These are phyloP conservation scores for Emiliania huxleyi DNA, from an alignment of 78 protist species.

Conservation along the genomic window DNA sequence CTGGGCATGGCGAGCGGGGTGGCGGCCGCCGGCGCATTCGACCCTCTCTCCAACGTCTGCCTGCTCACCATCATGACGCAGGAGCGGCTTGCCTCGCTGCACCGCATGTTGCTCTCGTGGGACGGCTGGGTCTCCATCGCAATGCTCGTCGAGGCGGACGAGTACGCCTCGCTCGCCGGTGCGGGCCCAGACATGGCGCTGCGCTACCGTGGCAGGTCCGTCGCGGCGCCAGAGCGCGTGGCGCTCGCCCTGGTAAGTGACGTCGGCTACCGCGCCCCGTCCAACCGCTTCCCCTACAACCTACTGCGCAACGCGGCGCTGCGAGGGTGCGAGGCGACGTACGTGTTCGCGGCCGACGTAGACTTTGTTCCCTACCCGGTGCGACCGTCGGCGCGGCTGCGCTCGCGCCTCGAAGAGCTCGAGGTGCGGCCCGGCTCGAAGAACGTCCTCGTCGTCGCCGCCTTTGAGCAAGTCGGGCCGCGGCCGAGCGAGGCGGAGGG, in stretches of 20 bases:
- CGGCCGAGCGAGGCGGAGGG: background rate
- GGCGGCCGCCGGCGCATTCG: background rate
- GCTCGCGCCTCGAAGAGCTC: background rate
- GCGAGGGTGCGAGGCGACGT: background rate
- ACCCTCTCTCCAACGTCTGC: background rate
- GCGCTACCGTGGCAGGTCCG: background rate
- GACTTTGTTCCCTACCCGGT: slow-evolving; percentile 2
- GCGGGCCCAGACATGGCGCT: background rate
- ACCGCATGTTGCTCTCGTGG: background rate
- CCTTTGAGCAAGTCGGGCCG: background rate
- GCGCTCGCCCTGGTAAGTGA: background rate
- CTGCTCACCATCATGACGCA: slow-evolving; percentile 25
- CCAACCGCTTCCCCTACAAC: slow-evolving; percentile 18
- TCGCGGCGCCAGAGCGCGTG: background rate
- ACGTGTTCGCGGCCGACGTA: background rate
- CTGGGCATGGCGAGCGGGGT: no score
- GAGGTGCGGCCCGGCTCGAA: background rate
- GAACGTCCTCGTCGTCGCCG: slow-evolving; percentile 14
- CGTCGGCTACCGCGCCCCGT: background rate
- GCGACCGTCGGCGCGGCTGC: background rate
- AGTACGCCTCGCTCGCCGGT: background rate
- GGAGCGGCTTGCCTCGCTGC: background rate
- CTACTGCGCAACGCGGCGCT: slow-evolving; percentile 11
- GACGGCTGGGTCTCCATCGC: slow-evolving; percentile 13
- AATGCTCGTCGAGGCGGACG: background rate